phyloP scores from a whole-genome alignment of 805 yeast genomes.

The Pichia heedii region DNA sequence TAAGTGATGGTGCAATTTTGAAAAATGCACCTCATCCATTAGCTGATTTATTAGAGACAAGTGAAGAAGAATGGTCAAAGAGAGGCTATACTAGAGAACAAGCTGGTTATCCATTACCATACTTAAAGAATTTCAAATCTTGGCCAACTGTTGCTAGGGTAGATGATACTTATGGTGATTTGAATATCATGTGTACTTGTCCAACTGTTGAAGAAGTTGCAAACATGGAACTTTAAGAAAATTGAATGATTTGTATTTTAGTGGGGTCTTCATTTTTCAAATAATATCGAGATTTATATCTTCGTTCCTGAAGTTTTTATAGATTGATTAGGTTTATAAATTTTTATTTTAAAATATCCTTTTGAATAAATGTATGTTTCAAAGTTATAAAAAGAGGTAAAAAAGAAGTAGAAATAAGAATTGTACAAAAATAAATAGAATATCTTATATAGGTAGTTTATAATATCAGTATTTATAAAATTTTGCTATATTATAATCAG shows the following conservation, averaged over 20 bases:
- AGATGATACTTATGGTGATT: slow-evolving; percentile 92
- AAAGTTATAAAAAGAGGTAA: slow-evolving; percentile 1
- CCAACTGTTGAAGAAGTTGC: slow-evolving; percentile 75
- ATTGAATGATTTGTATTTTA: background rate
- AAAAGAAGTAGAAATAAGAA: slow-evolving; percentile 4
- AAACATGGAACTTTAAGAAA: slow-evolving; percentile 3
- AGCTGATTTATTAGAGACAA: slow-evolving; percentile 58
- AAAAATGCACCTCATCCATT: slow-evolving; percentile 91
- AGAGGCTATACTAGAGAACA: slow-evolving; percentile 88
- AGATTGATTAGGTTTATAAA: background rate
- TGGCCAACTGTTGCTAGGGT: slow-evolving; percentile 95
- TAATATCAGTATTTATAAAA: too few species aligned
- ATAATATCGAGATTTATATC: background rate
- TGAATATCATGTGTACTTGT: slow-evolving; percentile 89
- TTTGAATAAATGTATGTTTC: background rate
- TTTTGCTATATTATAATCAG: background rate
- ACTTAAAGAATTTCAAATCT: slow-evolving; percentile 64
- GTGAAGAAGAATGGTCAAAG: slow-evolving; percentile 60
- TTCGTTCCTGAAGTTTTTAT: background rate
- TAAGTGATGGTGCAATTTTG: slow-evolving; percentile 57
- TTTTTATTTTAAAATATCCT: too few species aligned
- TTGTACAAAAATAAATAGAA: background rate
- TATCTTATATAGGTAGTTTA: too few species aligned
- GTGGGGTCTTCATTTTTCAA: background rate
- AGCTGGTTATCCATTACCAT: slow-evolving; percentile 88